phyloP scores from a whole-genome alignment of 495 filamentous ascomycete species.

The Neurospora sp. region DNA sequence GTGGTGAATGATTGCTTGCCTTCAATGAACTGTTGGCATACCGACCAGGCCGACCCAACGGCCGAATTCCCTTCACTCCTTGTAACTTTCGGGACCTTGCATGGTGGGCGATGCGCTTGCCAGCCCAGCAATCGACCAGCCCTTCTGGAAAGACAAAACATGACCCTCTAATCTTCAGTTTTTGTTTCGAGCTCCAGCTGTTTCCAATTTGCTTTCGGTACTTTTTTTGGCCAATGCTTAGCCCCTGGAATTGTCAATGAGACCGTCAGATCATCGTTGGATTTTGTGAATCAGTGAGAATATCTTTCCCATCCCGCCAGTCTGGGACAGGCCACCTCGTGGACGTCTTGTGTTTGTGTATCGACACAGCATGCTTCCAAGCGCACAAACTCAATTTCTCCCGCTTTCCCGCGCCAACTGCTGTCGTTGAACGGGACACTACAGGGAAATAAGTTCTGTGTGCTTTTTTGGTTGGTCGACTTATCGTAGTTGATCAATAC shows the following conservation, averaged over 20 bases:
- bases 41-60: background rate
- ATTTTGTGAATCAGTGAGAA: background rate
- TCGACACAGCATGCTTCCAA: background rate
- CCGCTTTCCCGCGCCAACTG: background rate
- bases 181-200: background rate
- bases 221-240: background rate
- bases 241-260: background rate
- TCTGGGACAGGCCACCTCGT: background rate
- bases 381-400: background rate
- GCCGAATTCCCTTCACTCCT: background rate
- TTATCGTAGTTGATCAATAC: background rate
- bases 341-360: background rate
- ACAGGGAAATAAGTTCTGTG: background rate
- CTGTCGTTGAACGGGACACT: background rate
- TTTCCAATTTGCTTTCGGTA: background rate
- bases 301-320: background rate
- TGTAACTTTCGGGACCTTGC: background rate
- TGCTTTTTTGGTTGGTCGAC: background rate
- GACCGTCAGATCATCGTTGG: background rate
- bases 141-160: background rate
- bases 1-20: background rate
- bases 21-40: background rate
- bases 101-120: background rate
- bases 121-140: background rate
- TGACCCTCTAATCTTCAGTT: background rate